These are phyloP conservation scores for Neonothopanus nambi DNA, from an alignment of 1,284 basidiomycete species.

Conservation along the genomic window DNA sequence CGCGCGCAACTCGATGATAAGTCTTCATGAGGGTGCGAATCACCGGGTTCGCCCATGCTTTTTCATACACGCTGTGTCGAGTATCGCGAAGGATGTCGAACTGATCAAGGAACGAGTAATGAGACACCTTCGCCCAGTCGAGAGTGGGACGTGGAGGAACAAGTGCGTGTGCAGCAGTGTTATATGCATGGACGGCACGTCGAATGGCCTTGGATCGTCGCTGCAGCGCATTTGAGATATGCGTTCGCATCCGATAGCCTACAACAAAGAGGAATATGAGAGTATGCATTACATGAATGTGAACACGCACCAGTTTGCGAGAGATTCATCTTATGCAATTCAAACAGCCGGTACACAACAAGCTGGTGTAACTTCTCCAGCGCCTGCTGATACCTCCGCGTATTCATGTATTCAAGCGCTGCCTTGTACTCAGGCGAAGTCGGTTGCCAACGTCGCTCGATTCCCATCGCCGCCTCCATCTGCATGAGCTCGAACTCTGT, in stretches of 20 bases:
- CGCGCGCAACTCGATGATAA: too few species aligned
- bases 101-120: too few species aligned
- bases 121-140: conserved; percentile 40
- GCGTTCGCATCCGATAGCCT: conserved; percentile 30
- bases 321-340: conserved; percentile 23
- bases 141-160: conserved; percentile 23
- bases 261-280: background rate
- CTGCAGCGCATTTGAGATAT: conserved; percentile 28
- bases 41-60: conserved; percentile 29
- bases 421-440: conserved; percentile 11
- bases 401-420: conserved; percentile 1
- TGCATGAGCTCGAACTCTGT: conserved; percentile 7
- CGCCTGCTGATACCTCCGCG: conserved; percentile 20
- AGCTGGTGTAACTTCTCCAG: conserved; percentile 23
- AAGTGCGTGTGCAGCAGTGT: conserved; percentile 23
- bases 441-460: conserved; percentile 15
- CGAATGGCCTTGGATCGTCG: conserved; percentile 24
- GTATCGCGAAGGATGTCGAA: conserved; percentile 34
- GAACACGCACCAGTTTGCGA: conserved; percentile 12
- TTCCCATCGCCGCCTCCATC: conserved; percentile 11
- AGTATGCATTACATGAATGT: background rate
- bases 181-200: conserved; percentile 28
- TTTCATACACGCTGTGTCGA: conserved; percentile 24
- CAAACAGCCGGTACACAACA: conserved; percentile 24
- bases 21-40: conserved; percentile 27